Conservation (phyloP, 495 filamentous ascomycete species). For the Copromyces sp. region DNA sequence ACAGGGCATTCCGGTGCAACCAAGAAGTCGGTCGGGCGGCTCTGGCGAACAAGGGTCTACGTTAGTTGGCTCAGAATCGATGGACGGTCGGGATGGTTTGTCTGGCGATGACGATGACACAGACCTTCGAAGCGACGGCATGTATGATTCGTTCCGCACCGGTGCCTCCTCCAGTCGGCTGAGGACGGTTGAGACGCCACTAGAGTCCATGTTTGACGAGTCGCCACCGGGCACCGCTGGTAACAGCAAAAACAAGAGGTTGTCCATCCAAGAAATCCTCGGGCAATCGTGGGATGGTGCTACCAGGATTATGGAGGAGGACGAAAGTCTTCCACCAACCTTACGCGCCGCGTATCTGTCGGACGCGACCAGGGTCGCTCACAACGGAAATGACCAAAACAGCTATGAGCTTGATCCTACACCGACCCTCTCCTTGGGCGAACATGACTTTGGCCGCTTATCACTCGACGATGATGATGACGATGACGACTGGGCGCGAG, state of each 20-base stretch:
- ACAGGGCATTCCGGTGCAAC: slow-evolving; percentile 13
- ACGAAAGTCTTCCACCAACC: slow-evolving; percentile 50
- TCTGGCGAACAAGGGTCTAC: slow-evolving; percentile 64
- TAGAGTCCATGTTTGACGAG: slow-evolving; percentile 84
- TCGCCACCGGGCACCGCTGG: slow-evolving; percentile 45
- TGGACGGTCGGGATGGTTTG: slow-evolving; percentile 60
- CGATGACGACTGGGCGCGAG: slow-evolving; percentile 52
- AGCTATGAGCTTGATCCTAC: slow-evolving; percentile 12
- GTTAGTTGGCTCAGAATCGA: slow-evolving; percentile 65
- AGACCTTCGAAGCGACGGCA: slow-evolving; percentile 78
- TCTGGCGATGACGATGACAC: slow-evolving; percentile 79
- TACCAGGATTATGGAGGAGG: slow-evolving; percentile 54
- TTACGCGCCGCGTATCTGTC: slow-evolving; percentile 28
- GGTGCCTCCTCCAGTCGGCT: slow-evolving; percentile 51
- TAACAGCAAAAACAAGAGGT: slow-evolving; percentile 45
- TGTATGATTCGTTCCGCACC: slow-evolving; percentile 86
- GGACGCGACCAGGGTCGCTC: slow-evolving; percentile 10
- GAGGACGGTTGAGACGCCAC: slow-evolving; percentile 44
- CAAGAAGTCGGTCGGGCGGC: slow-evolving; percentile 17
- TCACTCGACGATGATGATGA: slow-evolving; percentile 54
- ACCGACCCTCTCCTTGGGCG: slow-evolving; percentile 8
- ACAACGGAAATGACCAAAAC: slow-evolving; percentile 5
- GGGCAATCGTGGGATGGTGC: slow-evolving; percentile 38
- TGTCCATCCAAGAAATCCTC: slow-evolving; percentile 46
- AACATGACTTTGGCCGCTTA: slow-evolving; percentile 33